A percentile compares a stretch with the other conserved stretches of the same genome.
Conservation (phyloP, 2,329 filamentous ascomycete genomes). For the Exophiala sp. region DNA sequence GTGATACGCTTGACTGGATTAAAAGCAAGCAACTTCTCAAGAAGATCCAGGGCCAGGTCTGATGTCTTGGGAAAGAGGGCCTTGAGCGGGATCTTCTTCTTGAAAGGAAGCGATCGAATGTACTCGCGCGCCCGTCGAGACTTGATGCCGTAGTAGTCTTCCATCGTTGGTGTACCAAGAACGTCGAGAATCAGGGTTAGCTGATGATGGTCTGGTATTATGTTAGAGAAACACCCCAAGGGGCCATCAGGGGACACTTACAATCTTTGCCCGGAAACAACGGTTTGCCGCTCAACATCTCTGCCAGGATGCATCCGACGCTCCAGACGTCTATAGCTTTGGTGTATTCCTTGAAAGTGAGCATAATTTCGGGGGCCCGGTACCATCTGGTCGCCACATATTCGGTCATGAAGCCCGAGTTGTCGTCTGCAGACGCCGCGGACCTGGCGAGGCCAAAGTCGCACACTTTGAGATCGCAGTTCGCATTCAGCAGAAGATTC, state of each 20-base stretch:
- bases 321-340: slow-evolving; percentile 99
- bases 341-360: slow-evolving; percentile 99
- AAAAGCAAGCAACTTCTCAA: slow-evolving; percentile 94
- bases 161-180: slow-evolving; percentile 96
- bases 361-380: slow-evolving; percentile 97
- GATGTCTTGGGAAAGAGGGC: slow-evolving; percentile 98
- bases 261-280: slow-evolving; percentile 98
- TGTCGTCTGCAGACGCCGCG: slow-evolving; percentile 94
- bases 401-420: slow-evolving; percentile 99
- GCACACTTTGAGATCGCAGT: slow-evolving; percentile 98
- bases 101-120: slow-evolving; percentile 95
- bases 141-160: slow-evolving; percentile 99
- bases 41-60: slow-evolving; percentile 84
- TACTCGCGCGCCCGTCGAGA: slow-evolving; percentile 95
- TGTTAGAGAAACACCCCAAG: slow-evolving; percentile 1
- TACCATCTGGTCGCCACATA: slow-evolving; percentile 99
- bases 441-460: slow-evolving; percentile 95
- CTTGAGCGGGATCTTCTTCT: slow-evolving; percentile 99
- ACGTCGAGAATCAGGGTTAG: slow-evolving; percentile 95
- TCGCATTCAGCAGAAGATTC: slow-evolving; percentile 93
- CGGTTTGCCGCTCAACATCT: slow-evolving; percentile 98
- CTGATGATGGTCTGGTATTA: slow-evolving; percentile 78
- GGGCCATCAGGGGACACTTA: slow-evolving; percentile 47
- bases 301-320: slow-evolving; percentile 93
- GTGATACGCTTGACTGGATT: slow-evolving; percentile 98